These are phyloP conservation scores for Sporothrix dimorphospora DNA, from an alignment of 2,329 filamentous ascomycete species.

Conservation along the genomic window DNA sequence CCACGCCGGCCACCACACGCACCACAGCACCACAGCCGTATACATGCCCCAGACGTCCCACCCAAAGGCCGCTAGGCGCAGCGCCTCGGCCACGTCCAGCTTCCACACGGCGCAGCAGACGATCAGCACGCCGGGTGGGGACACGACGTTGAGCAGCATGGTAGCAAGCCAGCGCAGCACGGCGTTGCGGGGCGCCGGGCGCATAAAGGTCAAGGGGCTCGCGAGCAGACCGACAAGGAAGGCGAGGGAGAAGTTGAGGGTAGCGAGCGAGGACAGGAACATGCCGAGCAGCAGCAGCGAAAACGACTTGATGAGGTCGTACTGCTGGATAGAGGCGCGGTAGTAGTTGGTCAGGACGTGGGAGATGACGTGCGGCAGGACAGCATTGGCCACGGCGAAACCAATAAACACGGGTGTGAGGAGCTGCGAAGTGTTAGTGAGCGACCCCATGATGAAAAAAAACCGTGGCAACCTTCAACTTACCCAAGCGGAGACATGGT, in stretches of 20 bases:
- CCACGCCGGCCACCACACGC: constrained; percentile 96
- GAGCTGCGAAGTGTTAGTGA: constrained; percentile 48
- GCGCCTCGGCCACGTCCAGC: constrained; percentile 57
- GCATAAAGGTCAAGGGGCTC: constrained; percentile 76
- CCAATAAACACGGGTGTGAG: constrained; percentile 61
- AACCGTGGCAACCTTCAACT: constrained; percentile 41
- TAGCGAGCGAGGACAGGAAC: constrained; percentile 88
- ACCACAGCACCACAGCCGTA: constrained; percentile 88
- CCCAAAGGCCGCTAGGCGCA: constrained; percentile 77
- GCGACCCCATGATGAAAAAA: neutral
- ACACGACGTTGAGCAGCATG: constrained; percentile 60
- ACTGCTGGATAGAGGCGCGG: constrained; percentile 67
- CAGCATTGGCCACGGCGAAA: constrained; percentile 59
- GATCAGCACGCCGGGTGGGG: constrained; percentile 62
- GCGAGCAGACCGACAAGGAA: constrained; percentile 82
- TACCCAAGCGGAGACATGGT: constrained; percentile 69
- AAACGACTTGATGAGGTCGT: constrained; percentile 82
- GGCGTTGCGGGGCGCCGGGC: constrained; percentile 46
- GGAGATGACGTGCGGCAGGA: constrained; percentile 62
- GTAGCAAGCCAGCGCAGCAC: constrained; percentile 49
- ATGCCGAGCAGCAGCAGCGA: constrained; percentile 91
- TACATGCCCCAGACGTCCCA: constrained; percentile 91
- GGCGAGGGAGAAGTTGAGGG: constrained; percentile 90
- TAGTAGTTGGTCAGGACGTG: constrained; percentile 55
- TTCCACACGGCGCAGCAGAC: constrained; percentile 49